Conservation (phyloP, 108 stramenopile species). For the Cyclotella sp. region DNA sequence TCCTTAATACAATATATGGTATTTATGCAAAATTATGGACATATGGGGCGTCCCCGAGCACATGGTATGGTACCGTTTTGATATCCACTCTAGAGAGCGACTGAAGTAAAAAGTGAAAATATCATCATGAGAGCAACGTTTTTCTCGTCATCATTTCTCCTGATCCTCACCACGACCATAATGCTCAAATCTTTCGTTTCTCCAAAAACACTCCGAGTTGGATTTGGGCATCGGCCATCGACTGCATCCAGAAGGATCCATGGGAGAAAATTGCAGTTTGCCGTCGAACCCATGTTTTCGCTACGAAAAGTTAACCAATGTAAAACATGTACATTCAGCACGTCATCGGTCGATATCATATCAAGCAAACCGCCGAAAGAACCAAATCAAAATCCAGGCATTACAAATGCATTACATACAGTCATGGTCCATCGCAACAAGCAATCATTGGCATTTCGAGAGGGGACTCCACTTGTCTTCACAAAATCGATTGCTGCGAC, state of each 20-base stretch:
- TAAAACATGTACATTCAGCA: neutral
- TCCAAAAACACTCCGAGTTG: neutral
- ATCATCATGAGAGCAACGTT: neutral
- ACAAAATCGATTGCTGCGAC: slow-evolving; percentile 63
- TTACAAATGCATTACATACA: slow-evolving; percentile 34
- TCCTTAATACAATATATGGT: too few species aligned
- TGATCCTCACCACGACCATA: neutral
- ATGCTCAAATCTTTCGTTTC: neutral
- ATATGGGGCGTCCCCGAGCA: too few species aligned
- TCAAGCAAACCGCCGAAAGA: too few species aligned
- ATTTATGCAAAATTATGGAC: too few species aligned
- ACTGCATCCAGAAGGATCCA: neutral
- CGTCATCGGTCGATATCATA: neutral
- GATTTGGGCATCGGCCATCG: neutral
- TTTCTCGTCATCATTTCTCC: neutral
- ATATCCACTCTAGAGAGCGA: too few species aligned
- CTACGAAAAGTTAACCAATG: neutral
- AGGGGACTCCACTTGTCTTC: slow-evolving; percentile 81
- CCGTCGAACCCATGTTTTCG: neutral
- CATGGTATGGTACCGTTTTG: too few species aligned
- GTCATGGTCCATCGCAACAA: slow-evolving; percentile 73
- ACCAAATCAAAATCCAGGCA: neutral
- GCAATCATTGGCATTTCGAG: slow-evolving; percentile 76
- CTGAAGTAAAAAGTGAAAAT: too few species aligned
- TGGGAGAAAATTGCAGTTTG: neutral